Conservation (phyloP, 73 alveolate species). For the Paramecium caudatum region DNA sequence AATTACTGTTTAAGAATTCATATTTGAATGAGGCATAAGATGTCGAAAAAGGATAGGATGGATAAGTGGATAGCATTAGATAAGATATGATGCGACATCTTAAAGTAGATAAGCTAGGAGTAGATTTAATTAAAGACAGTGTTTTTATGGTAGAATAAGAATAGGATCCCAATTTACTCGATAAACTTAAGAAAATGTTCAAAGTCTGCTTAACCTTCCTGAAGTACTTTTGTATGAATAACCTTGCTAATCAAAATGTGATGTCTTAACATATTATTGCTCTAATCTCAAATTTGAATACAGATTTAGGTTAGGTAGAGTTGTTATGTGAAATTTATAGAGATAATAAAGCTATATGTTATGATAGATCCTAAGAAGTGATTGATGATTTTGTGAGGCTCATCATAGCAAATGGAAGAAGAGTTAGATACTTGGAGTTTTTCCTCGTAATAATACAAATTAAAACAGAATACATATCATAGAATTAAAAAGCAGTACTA, state of each 20-base stretch:
- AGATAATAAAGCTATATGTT: slow-evolving; percentile 69
- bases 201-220: slow-evolving; percentile 65
- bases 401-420: slow-evolving; percentile 71
- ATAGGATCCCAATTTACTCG: background rate
- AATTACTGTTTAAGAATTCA: slow-evolving; percentile 66
- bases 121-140: slow-evolving; percentile 70
- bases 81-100: slow-evolving; percentile 70
- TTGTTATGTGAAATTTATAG: slow-evolving; percentile 72
- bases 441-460: slow-evolving; percentile 58
- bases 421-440: slow-evolving; percentile 72
- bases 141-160: slow-evolving; percentile 67
- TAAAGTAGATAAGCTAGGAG: slow-evolving; percentile 69
- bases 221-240: slow-evolving; percentile 52
- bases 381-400: slow-evolving; percentile 72
- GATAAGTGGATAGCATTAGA: slow-evolving; percentile 66
- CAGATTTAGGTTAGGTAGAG: slow-evolving; percentile 73
- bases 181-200: slow-evolving; percentile 42
- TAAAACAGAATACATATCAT: slow-evolving; percentile 49
- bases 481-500: slow-evolving; percentile 68
- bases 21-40: slow-evolving; percentile 40
- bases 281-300: slow-evolving; percentile 31
- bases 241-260: slow-evolving; percentile 33
- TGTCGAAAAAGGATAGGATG: slow-evolving; percentile 34
- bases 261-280: slow-evolving; percentile 59
- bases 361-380: slow-evolving; percentile 47